A percentile compares a stretch with the other conserved stretches of the same genome.
Conservation (phyloP, 2,329 filamentous ascomycete species). For the Dothideomycetes sp. region DNA sequence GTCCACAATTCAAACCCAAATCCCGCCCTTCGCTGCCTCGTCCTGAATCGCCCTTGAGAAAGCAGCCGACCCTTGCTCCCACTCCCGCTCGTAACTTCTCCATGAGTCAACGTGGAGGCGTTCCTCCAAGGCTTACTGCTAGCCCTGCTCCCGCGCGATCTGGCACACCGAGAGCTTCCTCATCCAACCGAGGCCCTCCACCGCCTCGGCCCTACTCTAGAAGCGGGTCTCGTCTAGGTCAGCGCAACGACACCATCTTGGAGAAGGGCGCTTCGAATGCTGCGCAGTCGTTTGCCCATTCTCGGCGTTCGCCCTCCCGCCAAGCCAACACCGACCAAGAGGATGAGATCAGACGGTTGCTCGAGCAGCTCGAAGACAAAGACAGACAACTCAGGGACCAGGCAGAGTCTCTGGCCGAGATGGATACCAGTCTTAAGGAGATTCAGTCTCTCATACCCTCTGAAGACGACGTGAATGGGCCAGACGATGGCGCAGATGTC, state of each 20-base stretch:
- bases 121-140: slow-evolving; percentile 48
- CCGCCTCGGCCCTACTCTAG: slow-evolving; percentile 35
- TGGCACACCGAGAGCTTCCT: slow-evolving; percentile 30
- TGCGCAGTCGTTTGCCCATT: slow-evolving; percentile 27
- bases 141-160: slow-evolving; percentile 48
- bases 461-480: slow-evolving; percentile 12
- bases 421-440: slow-evolving; percentile 80
- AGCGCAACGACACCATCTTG: slow-evolving; percentile 28
- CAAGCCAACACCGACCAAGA: slow-evolving; percentile 31
- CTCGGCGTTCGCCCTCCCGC: slow-evolving; percentile 24
- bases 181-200: slow-evolving; percentile 36
- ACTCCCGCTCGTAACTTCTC: slow-evolving; percentile 49
- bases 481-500: slow-evolving; percentile 56
- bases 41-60: slow-evolving; percentile 75
- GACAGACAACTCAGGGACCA: slow-evolving; percentile 86
- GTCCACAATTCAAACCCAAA: slow-evolving; percentile 59
- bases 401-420: slow-evolving; percentile 68
- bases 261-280: slow-evolving; percentile 38
- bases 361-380: slow-evolving; percentile 65
- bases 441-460: slow-evolving; percentile 60
- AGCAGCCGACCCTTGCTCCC: slow-evolving; percentile 43
- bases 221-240: slow-evolving; percentile 34
- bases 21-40: slow-evolving; percentile 69
- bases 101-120: slow-evolving; percentile 33
- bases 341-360: slow-evolving; percentile 64